Percentiles rank a stretch among this genome's conserved stretches.
phyloP scores from a whole-genome alignment of 2,329 filamentous ascomycete species.

The Periconia digitata region DNA sequence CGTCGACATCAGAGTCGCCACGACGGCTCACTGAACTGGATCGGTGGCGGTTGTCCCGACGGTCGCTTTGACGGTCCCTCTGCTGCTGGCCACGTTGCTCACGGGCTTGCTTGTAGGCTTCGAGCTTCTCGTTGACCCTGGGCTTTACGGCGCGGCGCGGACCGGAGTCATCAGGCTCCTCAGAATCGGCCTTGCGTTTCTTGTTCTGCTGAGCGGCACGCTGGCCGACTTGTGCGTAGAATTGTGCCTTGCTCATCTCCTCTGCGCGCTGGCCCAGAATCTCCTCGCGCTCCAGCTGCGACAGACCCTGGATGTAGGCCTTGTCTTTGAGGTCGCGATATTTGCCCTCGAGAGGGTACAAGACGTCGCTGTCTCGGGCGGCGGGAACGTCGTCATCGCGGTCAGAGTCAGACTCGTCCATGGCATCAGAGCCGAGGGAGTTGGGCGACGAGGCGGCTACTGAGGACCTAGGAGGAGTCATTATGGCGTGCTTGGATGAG shows the following conservation, averaged over 20 bases:
- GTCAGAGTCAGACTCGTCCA: slow-evolving; percentile 74
- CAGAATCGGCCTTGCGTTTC: slow-evolving; percentile 75
- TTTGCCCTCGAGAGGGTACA: slow-evolving; percentile 86
- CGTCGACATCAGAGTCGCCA: slow-evolving; percentile 59
- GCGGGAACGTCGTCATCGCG: slow-evolving; percentile 39
- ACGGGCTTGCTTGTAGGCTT: slow-evolving; percentile 59
- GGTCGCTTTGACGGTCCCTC: slow-evolving; percentile 43
- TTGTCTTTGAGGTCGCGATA: slow-evolving; percentile 61
- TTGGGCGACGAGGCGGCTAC: slow-evolving; percentile 65
- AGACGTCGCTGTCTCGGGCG: slow-evolving; percentile 62
- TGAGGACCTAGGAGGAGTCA: slow-evolving; percentile 62
- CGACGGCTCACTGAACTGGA: slow-evolving; percentile 45
- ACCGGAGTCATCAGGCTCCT: slow-evolving; percentile 76
- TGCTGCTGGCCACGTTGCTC: slow-evolving; percentile 62
- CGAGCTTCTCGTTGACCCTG: slow-evolving; percentile 73
- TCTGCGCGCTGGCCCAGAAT: slow-evolving; percentile 85
- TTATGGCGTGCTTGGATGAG: slow-evolving; percentile 15
- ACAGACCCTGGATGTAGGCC: slow-evolving; percentile 74
- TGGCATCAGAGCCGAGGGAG: slow-evolving; percentile 78
- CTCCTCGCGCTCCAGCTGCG: slow-evolving; percentile 88
- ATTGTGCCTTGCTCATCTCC: slow-evolving; percentile 77
- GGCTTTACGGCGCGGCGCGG: slow-evolving; percentile 60
- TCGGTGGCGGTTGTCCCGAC: slow-evolving; percentile 49
- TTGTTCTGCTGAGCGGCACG: slow-evolving; percentile 66
- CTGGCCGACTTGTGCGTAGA: slow-evolving; percentile 78